Evolutionary conservation across 768 basidiomycete genomes (phyloP), one percentile per base, ranked within the genome.

Genomic region (Rhodotorula kratochvilovae): DNA sequence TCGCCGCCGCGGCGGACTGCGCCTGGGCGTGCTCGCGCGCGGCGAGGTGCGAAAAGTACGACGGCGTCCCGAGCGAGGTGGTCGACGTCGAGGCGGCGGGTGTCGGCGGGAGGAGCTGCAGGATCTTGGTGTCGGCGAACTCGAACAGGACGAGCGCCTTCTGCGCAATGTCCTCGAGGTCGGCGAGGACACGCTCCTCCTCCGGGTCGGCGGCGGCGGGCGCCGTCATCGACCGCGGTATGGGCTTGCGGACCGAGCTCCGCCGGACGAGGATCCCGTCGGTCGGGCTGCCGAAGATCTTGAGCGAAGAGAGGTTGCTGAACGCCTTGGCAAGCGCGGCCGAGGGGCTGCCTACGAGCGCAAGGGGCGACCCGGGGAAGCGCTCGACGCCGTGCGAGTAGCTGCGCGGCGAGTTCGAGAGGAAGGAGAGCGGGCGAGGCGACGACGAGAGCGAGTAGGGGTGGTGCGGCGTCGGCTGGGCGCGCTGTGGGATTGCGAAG

Each of bases 141-240:
- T 90, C 89, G 67, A 90, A 90, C 68, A 98, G 82, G 63, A 94
- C 92, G 70, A 90, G 88, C 45, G 95, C 95, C 85, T 98, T 99
- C 84, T 96, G 91, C 45, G 94, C 95, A 6, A 94, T 82, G 73
- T 94, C 90, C 78, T 98, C 95, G 54, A 98, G 82, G 29, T 82
- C 80, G 5, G 84, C 86, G n/a, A 96, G 81, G n/a, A 96, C 80
- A 70, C 87, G 86, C 70, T 95, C 91, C 76, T 96, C 92, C 75
- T 89, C 82, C 19, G 78, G 72, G 51, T 70, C 63, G 43, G 70
- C 76, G 56, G 51, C 67, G 10, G 31, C 60, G 0, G 65, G 68
- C 13, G 66, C 58, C 3, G 57, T 60, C 59, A 55, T 61, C 31
- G 71, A 62, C 5, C 77, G 67, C 29, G 53, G 63, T 31, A 77